Conservation (phyloP, 2,329 filamentous ascomycete species). For the Delphinella strobiligena region DNA sequence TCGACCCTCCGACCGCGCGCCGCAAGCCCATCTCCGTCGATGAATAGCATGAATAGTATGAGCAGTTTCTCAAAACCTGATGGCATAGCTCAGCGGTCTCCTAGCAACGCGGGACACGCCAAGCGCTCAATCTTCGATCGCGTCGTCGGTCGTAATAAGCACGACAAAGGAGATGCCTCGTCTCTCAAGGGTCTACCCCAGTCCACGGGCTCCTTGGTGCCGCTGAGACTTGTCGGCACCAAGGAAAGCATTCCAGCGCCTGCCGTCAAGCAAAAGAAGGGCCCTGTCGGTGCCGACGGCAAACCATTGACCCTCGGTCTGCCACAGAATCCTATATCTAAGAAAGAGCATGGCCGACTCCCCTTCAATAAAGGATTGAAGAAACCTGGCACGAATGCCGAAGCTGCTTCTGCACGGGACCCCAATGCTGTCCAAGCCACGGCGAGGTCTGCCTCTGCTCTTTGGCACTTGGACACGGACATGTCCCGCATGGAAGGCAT, state of each 20-base stretch:
- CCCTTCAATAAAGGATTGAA: constrained; percentile 40
- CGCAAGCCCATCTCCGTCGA: constrained; percentile 61
- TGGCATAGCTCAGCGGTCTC: constrained; percentile 40
- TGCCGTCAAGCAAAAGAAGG: constrained; percentile 7
- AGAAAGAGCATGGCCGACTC: constrained; percentile 27
- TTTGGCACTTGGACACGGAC: constrained; percentile 78
- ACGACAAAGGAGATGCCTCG: constrained; percentile 25
- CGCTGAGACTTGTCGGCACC: background rate
- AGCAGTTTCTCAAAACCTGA: constrained; percentile 47
- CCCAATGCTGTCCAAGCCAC: constrained; percentile 26
- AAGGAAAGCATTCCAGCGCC: constrained; percentile 5
- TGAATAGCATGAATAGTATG: constrained; percentile 35
- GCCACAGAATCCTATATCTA: constrained; percentile 10
- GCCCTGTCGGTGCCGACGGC: constrained; percentile 7
- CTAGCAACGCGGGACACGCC: constrained; percentile 33
- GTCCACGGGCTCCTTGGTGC: constrained; percentile 29
- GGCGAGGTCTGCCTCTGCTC: constrained; percentile 25
- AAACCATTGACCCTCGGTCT: constrained; percentile 8
- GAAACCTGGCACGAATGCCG: constrained; percentile 33
- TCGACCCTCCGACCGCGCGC: constrained; percentile 49
- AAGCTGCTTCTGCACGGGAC: constrained; percentile 32
- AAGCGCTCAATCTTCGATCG: constrained; percentile 43
- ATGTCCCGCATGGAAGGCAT: constrained; percentile 88
- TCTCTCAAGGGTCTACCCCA: constrained; percentile 26
- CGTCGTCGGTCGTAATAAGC: constrained; percentile 38